Evolutionary conservation across 2,329 filamentous ascomycete genomes (phyloP).

Genomic region (Hypoxylon sp.): DNA sequence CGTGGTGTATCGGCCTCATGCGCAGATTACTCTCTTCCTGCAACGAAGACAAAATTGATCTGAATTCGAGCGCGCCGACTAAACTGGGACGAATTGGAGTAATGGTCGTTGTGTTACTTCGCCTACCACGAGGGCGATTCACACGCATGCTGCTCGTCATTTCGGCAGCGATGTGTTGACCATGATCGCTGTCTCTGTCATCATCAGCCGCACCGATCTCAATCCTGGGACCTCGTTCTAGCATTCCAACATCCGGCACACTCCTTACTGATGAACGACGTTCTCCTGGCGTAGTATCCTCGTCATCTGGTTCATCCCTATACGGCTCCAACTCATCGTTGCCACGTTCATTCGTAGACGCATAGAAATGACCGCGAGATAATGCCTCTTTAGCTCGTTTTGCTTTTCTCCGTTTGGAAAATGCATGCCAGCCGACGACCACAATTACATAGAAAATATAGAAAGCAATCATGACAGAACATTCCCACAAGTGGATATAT

Average conservation of each 20-base stretch:
- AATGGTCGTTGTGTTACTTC: slow-evolving; percentile 80
- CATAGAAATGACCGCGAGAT: slow-evolving; percentile 81
- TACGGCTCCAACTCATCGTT: slow-evolving; percentile 75
- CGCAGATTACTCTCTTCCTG: slow-evolving; percentile 84
- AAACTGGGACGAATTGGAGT: slow-evolving; percentile 93
- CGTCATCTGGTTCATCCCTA: slow-evolving; percentile 73
- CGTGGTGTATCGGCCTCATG: slow-evolving; percentile 73
- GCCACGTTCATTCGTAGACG: slow-evolving; percentile 63
- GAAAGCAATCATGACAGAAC: slow-evolving; percentile 88
- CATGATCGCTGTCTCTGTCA: slow-evolving; percentile 68
- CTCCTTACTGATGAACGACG: slow-evolving; percentile 51
- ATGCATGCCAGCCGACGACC: slow-evolving; percentile 95
- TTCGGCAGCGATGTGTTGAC: slow-evolving; percentile 79
- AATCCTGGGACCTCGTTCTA: slow-evolving; percentile 64
- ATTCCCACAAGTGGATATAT: slow-evolving; percentile 88
- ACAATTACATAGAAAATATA: slow-evolving; percentile 91
- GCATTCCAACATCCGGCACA: slow-evolving; percentile 58
- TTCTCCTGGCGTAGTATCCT: slow-evolving; percentile 57
- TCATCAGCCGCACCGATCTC: slow-evolving; percentile 61
- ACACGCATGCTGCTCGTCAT: slow-evolving; percentile 95
- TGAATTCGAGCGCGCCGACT: slow-evolving; percentile 93
- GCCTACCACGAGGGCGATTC: slow-evolving; percentile 74
- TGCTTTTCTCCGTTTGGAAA: slow-evolving; percentile 73
- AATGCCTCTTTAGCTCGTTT: slow-evolving; percentile 76
- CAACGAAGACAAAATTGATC: slow-evolving; percentile 89